phyloP scores from a whole-genome alignment of 2,329 filamentous ascomycete genomes.

The Stagonosporopsis vannaccii region DNA sequence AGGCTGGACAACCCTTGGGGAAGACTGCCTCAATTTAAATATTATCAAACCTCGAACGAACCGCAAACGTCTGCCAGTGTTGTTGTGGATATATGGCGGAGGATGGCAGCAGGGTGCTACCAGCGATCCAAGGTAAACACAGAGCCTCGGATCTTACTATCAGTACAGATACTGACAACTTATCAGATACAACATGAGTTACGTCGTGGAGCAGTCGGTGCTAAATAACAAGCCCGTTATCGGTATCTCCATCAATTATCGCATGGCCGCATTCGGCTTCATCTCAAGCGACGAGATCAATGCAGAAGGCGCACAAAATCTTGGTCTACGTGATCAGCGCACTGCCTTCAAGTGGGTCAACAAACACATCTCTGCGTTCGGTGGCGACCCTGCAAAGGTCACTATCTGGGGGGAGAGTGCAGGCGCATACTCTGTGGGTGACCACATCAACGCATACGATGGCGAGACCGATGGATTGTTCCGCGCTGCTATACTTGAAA shows the following conservation, averaged over 20 bases:
- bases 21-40: slow-evolving; percentile 57
- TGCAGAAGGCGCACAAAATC: slow-evolving; percentile 50
- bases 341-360: slow-evolving; percentile 67
- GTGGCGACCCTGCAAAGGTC: slow-evolving; percentile 65
- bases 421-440: slow-evolving; percentile 64
- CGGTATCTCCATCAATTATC: slow-evolving; percentile 56
- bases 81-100: slow-evolving; percentile 47
- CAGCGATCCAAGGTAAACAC: slow-evolving; percentile 37
- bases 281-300: slow-evolving; percentile 53
- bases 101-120: slow-evolving; percentile 44
- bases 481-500: slow-evolving; percentile 52
- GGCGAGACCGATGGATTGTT: slow-evolving; percentile 51
- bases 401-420: slow-evolving; percentile 68
- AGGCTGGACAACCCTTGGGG: slow-evolving; percentile 36
- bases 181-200: slow-evolving; percentile 41
- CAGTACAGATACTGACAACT: not conserved
- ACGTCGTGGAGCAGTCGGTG: slow-evolving; percentile 41
- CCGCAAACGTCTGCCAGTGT: slow-evolving; percentile 29
- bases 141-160: not conserved
- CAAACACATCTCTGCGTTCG: slow-evolving; percentile 59
- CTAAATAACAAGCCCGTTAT: slow-evolving; percentile 42
- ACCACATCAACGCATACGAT: slow-evolving; percentile 50
- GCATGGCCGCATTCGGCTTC: slow-evolving; percentile 60
- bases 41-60: slow-evolving; percentile 36
- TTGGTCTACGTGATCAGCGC: slow-evolving; percentile 69